A percentile compares a stretch with the other conserved stretches of the same genome.
These are phyloP conservation scores for Ophiocordyceps camponoti-rufipedis DNA, from an alignment of 2,329 filamentous ascomycete genomes.

Conservation along the genomic window DNA sequence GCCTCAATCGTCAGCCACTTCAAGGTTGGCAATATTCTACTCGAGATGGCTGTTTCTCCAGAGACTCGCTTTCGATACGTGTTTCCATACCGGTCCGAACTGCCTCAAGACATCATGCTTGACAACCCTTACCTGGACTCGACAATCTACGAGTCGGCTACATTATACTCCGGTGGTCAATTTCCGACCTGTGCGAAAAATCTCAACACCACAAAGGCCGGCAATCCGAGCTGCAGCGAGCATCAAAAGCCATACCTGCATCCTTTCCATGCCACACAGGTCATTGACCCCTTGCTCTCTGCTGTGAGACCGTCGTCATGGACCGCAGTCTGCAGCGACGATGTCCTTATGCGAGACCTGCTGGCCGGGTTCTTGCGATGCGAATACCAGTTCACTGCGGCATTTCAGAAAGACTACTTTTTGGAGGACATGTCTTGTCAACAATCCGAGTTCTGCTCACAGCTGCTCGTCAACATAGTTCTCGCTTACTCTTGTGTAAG, in stretches of 20 bases:
- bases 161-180: neutral
- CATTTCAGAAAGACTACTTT: slow-evolving; percentile 21
- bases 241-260: slow-evolving; percentile 11
- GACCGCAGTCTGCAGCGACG: slow-evolving; percentile 17
- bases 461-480: slow-evolving; percentile 19
- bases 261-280: slow-evolving; percentile 16
- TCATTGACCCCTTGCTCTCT: slow-evolving; percentile 15
- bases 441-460: slow-evolving; percentile 16
- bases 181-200: neutral
- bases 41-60: slow-evolving; percentile 18
- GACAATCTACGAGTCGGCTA: slow-evolving; percentile 9
- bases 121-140: slow-evolving; percentile 11
- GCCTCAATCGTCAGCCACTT: slow-evolving; percentile 14
- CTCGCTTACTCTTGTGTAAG: slow-evolving; percentile 18
- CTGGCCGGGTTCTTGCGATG: slow-evolving; percentile 11
- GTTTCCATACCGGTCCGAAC: slow-evolving; percentile 15
- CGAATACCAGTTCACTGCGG: slow-evolving; percentile 17
- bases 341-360: slow-evolving; percentile 16
- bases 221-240: neutral
- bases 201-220: neutral
- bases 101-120: slow-evolving; percentile 4
- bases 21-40: slow-evolving; percentile 15
- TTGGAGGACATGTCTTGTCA: slow-evolving; percentile 17
- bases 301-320: slow-evolving; percentile 14
- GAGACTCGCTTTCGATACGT: slow-evolving; percentile 20